These are phyloP conservation scores for Collybia mongolica DNA, from an alignment of 768 basidiomycete genomes.

Conservation along the genomic window DNA sequence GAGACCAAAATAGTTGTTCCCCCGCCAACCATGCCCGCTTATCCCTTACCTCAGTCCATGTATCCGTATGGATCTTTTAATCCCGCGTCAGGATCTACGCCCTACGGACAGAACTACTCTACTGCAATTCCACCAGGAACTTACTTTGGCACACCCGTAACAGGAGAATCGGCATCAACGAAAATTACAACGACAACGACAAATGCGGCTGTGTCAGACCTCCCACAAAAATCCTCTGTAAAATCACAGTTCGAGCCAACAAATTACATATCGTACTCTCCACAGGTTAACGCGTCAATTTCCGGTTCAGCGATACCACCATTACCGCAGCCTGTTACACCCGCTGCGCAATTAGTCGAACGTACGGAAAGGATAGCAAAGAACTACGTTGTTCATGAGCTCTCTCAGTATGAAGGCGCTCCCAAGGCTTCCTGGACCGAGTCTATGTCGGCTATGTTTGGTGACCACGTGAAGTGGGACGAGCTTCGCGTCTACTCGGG, in stretches of 20 bases:
- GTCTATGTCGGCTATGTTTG: slow-evolving; percentile 83
- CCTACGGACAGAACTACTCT: slow-evolving; percentile 15
- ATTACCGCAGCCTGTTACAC: slow-evolving; percentile 7
- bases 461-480: slow-evolving; percentile 82
- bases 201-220: background rate
- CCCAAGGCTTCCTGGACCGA: slow-evolving; percentile 63
- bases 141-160: slow-evolving; percentile 1
- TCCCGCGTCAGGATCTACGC: slow-evolving; percentile 10
- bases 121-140: slow-evolving; percentile 8
- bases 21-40: slow-evolving; percentile 25
- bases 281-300: slow-evolving; percentile 9
- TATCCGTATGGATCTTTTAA: slow-evolving; percentile 9
- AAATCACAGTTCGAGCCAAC: slow-evolving; percentile 7
- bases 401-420: slow-evolving; percentile 41
- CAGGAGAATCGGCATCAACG: background rate
- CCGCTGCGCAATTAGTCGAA: slow-evolving; percentile 26
- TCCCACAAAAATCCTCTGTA: background rate
- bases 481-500: slow-evolving; percentile 62
- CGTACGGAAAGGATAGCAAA: slow-evolving; percentile 54
- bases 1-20: slow-evolving; percentile 46
- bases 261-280: slow-evolving; percentile 14
- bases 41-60: slow-evolving; percentile 11
- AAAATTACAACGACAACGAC: slow-evolving; percentile 1
- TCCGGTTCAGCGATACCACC: background rate
- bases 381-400: slow-evolving; percentile 73